Evolutionary conservation across 208 protist species (phyloP), one percentile per base, ranked within the genome.

Genomic region (Acanthamoeba castellanii): DNA sequence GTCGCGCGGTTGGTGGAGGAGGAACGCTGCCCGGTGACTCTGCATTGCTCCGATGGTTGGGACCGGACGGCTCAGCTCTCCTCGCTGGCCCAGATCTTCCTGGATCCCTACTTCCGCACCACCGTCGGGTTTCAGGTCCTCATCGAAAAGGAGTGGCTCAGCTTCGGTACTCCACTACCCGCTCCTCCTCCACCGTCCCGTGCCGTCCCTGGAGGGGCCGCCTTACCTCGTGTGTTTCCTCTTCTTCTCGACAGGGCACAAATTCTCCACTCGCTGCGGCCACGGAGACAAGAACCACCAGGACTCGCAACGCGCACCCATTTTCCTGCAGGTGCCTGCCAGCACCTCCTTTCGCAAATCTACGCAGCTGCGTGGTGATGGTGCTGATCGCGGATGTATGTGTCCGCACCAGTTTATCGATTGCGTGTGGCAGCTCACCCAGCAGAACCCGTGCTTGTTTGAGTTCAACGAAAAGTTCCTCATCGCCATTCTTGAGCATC

Each of bases 381-480:
- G 16, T 16, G 52, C 52, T 57, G 11, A 20, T 57, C 52, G 7
- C 52, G 7, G 52, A 57, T 57, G 52, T 16, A 76, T 37, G 7
- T 13, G 32, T 13, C 3, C 68, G 30, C 68, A 81, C 14, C 18
- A 94, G 74, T 94, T 98, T 93, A 96, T 99, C 57, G 99, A 99
- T 92, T 98, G 98, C 78, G 98, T 99, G 37, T 99, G 97, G 94
- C 99, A 99, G 92, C 59, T 99, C 18, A 81, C 97, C 14, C 96
- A 96, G 14, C 99, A 99, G 96, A 99, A 98, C 90, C 99, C 99
- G 18, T 94, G 94, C 30, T 82, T 95, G 34, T 99, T 99, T 95
- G 99, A 99, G 96, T 99, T 99, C 93, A 99, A 98, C 42, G 92
- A 98, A 25, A 66, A 78, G 27, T 97, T 99, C 25, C 97, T 99